These are phyloP conservation scores for Nadsonia starkeyi-henricii DNA, from an alignment of 1,139 yeast species.

Conservation along the genomic window DNA sequence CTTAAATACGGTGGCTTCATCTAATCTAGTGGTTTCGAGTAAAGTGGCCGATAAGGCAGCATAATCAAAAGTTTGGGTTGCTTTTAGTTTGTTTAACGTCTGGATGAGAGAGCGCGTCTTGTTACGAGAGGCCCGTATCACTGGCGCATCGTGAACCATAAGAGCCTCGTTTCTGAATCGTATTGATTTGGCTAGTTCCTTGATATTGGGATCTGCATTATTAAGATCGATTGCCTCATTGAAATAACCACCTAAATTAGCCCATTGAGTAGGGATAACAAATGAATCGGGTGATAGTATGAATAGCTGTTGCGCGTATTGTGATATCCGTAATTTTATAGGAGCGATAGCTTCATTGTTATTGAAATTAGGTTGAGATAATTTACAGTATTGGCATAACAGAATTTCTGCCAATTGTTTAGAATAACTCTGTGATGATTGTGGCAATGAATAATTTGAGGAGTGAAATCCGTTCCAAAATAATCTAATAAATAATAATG, in stretches of 20 bases:
- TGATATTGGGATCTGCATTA: conserved; percentile 11
- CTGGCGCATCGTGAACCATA: conserved; percentile 15
- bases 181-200: conserved; percentile 20
- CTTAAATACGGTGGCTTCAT: conserved; percentile 13
- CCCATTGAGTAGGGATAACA: conserved; percentile 69
- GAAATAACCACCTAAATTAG: conserved; percentile 40
- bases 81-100: conserved; percentile 12
- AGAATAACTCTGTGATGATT: conserved; percentile 24
- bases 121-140: conserved; percentile 13
- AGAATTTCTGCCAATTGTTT: conserved; percentile 20
- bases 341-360: conserved; percentile 3
- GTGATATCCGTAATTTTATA: conserved; percentile 7
- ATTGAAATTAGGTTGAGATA: conserved; percentile 6
- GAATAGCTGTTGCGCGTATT: conserved; percentile 27
- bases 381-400: conserved; percentile 12
- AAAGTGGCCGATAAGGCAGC: conserved; percentile 11
- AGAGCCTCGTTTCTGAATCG: conserved; percentile 19
- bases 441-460: conserved; percentile 20
- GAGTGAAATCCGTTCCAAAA: conserved; percentile 55
- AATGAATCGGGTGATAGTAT: conserved; percentile 50
- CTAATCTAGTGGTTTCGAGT: conserved; percentile 11
- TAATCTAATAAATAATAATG: conserved; percentile 44
- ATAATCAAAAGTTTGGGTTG: conserved; percentile 12
- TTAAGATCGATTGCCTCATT: conserved; percentile 23
- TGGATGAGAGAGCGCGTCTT: conserved; percentile 7